phyloP scores from a whole-genome alignment of 331 rosid species.

The Erythrophleum ivorense region DNA sequence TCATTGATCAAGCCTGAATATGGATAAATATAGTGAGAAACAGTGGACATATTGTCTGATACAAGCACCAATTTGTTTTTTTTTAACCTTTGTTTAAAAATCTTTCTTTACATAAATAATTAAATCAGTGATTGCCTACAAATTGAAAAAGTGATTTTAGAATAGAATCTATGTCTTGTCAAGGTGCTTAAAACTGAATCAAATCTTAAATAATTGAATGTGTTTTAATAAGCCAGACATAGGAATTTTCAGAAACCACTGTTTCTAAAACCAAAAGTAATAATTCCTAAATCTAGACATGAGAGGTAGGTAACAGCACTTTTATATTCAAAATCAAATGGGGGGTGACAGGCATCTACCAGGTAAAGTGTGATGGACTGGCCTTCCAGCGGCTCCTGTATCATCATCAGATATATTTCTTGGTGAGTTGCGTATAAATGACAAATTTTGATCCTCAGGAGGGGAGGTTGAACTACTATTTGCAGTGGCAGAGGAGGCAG shows the following conservation, averaged over 20 bases:
- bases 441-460: constrained; percentile 66
- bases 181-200: constrained; percentile 15
- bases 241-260: constrained; percentile 12
- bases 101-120: not conserved
- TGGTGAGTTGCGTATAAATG: constrained; percentile 70
- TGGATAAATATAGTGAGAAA: constrained; percentile 42
- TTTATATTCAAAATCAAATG: not conserved
- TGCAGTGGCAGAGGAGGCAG: constrained; percentile 63
- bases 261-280: constrained; percentile 9
- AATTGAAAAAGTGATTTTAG: not conserved
- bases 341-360: constrained; percentile 60
- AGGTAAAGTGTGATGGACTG: constrained; percentile 90
- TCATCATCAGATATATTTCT: constrained; percentile 87
- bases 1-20: constrained; percentile 87
- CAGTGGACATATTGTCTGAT: constrained; percentile 21
- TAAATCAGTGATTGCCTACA: constrained; percentile 24
- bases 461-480: constrained; percentile 76
- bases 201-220: constrained; percentile 10
- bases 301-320: not conserved
- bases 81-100: not conserved
- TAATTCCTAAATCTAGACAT: constrained; percentile 20
- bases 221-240: not conserved
- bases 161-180: constrained; percentile 4
- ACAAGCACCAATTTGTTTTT: constrained; percentile 22
- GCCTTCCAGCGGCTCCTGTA: constrained; percentile 73